Evolutionary conservation across 441 rosid species (phyloP).

Genomic region (Lepidium campestre): DNA sequence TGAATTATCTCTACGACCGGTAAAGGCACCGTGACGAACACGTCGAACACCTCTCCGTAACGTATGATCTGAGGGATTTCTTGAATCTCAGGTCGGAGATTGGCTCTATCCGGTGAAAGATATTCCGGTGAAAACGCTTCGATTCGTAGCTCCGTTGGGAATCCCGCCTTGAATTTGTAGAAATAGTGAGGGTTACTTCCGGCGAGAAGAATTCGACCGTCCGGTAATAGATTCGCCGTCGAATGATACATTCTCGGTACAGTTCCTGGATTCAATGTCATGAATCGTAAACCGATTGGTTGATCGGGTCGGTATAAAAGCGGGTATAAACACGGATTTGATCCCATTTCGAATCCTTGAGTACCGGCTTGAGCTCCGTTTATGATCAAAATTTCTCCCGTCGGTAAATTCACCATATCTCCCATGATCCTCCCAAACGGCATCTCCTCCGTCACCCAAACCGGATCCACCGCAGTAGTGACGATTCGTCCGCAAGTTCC

Average conservation of each 20-base stretch:
- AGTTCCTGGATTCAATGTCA: slow-evolving; percentile 55
- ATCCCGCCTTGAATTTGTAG: slow-evolving; percentile 42
- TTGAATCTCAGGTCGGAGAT: slow-evolving; percentile 46
- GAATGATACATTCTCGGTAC: slow-evolving; percentile 67
- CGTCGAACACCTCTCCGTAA: slow-evolving; percentile 55
- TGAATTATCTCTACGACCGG: slow-evolving; percentile 65
- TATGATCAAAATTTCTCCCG: slow-evolving; percentile 50
- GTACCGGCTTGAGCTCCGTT: slow-evolving; percentile 68
- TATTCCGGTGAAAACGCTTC: slow-evolving; percentile 72
- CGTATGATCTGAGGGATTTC: slow-evolving; percentile 48
- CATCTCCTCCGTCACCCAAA: slow-evolving; percentile 66
- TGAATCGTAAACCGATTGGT: slow-evolving; percentile 56
- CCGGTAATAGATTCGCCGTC: slow-evolving; percentile 63
- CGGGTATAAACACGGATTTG: slow-evolving; percentile 54
- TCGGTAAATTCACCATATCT: slow-evolving; percentile 62
- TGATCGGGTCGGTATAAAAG: slow-evolving; percentile 57
- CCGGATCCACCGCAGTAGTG: slow-evolving; percentile 41
- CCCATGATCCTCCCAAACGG: slow-evolving; percentile 69
- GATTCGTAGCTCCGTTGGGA: slow-evolving; percentile 55
- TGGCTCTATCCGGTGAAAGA: slow-evolving; percentile 52
- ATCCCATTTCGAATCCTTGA: slow-evolving; percentile 65
- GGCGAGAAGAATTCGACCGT: slow-evolving; percentile 56
- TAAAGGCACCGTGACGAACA: slow-evolving; percentile 45
- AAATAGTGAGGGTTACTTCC: slow-evolving; percentile 70
- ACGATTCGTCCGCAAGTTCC: slow-evolving; percentile 57